Conservation (phyloP, 1,284 basidiomycete species). For the Cryptococcus hybrid region DNA sequence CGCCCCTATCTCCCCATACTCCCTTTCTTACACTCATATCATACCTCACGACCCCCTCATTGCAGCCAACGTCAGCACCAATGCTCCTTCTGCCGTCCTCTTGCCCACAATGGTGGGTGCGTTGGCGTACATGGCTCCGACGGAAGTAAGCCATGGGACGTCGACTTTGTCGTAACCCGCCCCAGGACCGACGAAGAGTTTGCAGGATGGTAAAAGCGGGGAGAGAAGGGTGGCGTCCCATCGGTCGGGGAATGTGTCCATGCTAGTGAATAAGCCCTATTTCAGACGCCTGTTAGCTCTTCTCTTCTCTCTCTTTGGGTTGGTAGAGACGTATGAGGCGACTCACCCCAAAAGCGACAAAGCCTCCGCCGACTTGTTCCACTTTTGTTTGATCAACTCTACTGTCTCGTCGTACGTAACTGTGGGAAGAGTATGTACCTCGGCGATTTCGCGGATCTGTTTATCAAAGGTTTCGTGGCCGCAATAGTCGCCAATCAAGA, state of each 20-base stretch:
- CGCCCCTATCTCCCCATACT: conserved; percentile 15
- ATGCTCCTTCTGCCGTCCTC: conserved; percentile 34
- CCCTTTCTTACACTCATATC: conserved; percentile 6
- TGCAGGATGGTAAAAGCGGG: conserved; percentile 20
- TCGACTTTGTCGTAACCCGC: conserved; percentile 34
- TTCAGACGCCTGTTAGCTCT: background rate
- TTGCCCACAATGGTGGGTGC: conserved; percentile 29
- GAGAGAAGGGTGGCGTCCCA: background rate
- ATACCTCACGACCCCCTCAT: conserved; percentile 22
- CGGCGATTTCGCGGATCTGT: conserved; percentile 12
- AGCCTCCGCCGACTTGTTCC: conserved; percentile 14
- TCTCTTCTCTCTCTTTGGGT: background rate
- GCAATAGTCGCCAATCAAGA: conserved; percentile 15
- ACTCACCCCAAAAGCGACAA: conserved; percentile 26
- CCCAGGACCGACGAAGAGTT: conserved; percentile 23
- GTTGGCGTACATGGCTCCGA: conserved; percentile 35
- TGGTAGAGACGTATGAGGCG: no score
- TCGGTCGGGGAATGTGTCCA: no score
- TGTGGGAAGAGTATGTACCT: conserved; percentile 13
- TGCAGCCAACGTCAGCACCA: conserved; percentile 26
- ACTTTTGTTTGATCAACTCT: conserved; percentile 13
- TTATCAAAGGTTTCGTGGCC: conserved; percentile 9
- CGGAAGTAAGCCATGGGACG: conserved; percentile 21
- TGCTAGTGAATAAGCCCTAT: background rate
- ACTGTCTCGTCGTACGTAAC: conserved; percentile 12